Percentiles rank a stretch among this genome's conserved stretches.
Conservation (phyloP, 768 basidiomycete species). For the Leccinum boreale region DNA sequence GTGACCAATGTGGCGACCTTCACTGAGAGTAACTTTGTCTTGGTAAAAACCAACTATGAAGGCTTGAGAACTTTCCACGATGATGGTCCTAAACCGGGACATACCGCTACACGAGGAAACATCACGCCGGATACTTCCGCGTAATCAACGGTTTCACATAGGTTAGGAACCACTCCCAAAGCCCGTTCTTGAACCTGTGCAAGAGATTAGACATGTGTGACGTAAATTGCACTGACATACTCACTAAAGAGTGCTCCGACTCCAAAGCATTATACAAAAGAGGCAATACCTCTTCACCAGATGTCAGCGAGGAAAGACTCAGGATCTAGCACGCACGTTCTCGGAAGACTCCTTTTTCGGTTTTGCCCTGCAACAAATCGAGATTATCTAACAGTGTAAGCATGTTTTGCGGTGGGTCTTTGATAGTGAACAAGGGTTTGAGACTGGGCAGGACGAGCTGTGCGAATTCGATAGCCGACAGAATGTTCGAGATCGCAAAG, state of each 20-base stretch:
- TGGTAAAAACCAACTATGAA: conserved; percentile 82
- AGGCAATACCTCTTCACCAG: conserved; percentile 79
- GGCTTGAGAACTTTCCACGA: conserved; percentile 8
- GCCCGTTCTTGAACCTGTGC: conserved; percentile 90
- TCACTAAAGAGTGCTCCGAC: conserved; percentile 83
- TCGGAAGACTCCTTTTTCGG: conserved; percentile 78
- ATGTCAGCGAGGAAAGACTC: conserved; percentile 3
- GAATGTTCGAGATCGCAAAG: conserved; percentile 77
- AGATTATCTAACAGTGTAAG: conserved; percentile 89
- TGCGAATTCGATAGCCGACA: conserved; percentile 81
- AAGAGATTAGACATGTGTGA: conserved; percentile 3
- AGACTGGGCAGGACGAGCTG: conserved; percentile 78
- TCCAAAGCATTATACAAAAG: conserved; percentile 95
- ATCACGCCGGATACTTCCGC: conserved; percentile 88
- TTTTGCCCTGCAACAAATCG: conserved; percentile 82
- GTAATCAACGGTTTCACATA: conserved; percentile 94
- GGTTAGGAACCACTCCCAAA: conserved; percentile 73
- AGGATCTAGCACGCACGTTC: conserved; percentile 60
- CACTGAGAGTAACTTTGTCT: conserved; percentile 84
- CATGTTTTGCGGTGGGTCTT: conserved; percentile 98
- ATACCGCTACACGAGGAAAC: conserved; percentile 90
- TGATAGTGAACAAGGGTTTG: conserved; percentile 84
- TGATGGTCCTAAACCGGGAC: conserved; percentile 26
- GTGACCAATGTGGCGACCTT: conserved; percentile 88
- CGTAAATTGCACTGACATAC: conserved; percentile 15